Conservation (phyloP, 805 yeast genomes). For the Sugiyamaella mastotermitis region DNA sequence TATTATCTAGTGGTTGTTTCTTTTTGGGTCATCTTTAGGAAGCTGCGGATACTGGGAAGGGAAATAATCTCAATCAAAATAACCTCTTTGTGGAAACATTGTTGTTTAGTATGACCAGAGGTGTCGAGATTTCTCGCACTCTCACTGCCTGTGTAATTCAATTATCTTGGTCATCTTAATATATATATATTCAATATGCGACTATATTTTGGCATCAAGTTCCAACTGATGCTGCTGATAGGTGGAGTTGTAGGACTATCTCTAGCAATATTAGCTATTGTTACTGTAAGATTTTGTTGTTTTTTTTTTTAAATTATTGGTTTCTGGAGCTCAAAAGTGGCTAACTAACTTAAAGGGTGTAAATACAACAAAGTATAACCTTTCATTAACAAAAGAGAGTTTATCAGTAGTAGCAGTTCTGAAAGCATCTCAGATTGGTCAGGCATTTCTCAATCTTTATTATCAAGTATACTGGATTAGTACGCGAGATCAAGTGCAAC, state of each 20-base stretch:
- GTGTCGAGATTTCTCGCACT: too few relatives aligned
- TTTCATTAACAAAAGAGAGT: slow-evolving; percentile 60
- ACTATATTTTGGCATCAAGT: slow-evolving; percentile 55
- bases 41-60: too few relatives aligned
- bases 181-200: too few relatives aligned
- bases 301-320: background rate
- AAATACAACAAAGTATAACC: slow-evolving; percentile 39
- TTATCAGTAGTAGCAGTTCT: slow-evolving; percentile 73
- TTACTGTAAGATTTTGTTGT: slow-evolving; percentile 35
- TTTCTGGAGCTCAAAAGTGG: background rate
- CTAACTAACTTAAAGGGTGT: slow-evolving; percentile 4
- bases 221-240: slow-evolving; percentile 67
- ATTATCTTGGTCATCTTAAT: too few relatives aligned
- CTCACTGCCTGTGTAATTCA: too few relatives aligned
- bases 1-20: too few relatives aligned
- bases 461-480: slow-evolving; percentile 66
- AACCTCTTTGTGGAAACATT: too few relatives aligned
- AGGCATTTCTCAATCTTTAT: slow-evolving; percentile 54
- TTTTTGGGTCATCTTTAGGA: too few relatives aligned
- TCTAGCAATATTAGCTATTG: slow-evolving; percentile 61
- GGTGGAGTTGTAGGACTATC: slow-evolving; percentile 62
- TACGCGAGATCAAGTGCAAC: slow-evolving; percentile 52
- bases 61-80: too few relatives aligned
- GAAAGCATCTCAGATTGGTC: slow-evolving; percentile 73
- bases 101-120: too few relatives aligned